Evolutionary conservation across 257 asterid genomes (phyloP).

Genomic region (Coffea eugenioides): DNA sequence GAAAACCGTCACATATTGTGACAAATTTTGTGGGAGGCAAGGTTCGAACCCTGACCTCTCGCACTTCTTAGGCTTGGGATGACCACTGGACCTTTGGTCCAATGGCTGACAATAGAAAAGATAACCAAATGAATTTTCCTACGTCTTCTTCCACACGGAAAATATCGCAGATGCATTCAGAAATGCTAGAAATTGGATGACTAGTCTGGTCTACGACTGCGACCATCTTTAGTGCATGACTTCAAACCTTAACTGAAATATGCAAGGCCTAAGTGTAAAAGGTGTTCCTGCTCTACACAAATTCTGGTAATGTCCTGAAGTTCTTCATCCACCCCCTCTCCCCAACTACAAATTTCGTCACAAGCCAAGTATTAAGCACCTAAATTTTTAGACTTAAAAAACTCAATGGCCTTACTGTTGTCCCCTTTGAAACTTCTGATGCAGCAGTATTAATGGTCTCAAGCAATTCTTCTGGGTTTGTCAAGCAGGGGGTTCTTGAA

Average conservation of each 20-base stretch:
- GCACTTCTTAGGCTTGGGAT: too few relatives aligned
- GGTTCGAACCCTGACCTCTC: too few relatives aligned
- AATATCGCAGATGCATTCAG: too few relatives aligned
- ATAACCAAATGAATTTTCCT: neutral
- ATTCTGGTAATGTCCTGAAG: neutral
- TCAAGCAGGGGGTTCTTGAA: neutral
- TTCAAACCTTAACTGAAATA: too few relatives aligned
- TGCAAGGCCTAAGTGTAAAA: too few relatives aligned
- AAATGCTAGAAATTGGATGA: neutral
- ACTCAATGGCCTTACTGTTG: neutral
- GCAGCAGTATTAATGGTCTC: neutral
- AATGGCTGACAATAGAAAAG: too few relatives aligned
- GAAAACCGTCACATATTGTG: too few relatives aligned
- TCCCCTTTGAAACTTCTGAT: neutral
- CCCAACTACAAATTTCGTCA: neutral
- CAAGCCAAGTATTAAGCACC: neutral
- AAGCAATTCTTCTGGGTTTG: neutral
- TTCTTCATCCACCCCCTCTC: neutral
- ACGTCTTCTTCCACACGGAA: neutral
- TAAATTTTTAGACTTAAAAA: too few relatives aligned
- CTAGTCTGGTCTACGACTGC: neutral
- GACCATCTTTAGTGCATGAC: neutral
- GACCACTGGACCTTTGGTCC: too few relatives aligned
- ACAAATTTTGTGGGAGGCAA: too few relatives aligned
- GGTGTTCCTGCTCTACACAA: neutral